phyloP scores from a whole-genome alignment of 352 stramenopile species.

The Plasmopara halstedii region DNA sequence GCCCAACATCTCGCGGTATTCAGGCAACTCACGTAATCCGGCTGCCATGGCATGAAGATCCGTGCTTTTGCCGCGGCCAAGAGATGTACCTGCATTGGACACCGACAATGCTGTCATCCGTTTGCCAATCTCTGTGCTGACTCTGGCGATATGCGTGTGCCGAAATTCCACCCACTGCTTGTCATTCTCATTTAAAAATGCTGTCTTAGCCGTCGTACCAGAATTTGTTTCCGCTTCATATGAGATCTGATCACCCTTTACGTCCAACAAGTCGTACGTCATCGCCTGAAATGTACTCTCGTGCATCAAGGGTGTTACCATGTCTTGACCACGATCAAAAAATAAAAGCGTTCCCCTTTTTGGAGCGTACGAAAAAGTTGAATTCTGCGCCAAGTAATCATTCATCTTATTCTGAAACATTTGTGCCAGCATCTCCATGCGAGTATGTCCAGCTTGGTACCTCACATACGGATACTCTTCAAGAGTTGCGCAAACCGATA shows the following conservation, averaged over 20 bases:
- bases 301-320: conserved; percentile 94
- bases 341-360: conserved; percentile 91
- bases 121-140: conserved; percentile 74
- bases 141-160: conserved; percentile 93
- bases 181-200: conserved; percentile 96
- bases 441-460: conserved; percentile 73
- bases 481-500: conserved; percentile 94
- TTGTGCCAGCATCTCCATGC: conserved; percentile 85
- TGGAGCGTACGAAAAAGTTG: conserved; percentile 84
- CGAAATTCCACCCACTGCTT: conserved; percentile 94
- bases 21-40: conserved; percentile 88
- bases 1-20: conserved; percentile 92
- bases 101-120: conserved; percentile 63
- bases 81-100: conserved; percentile 73
- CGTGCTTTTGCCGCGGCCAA: conserved; percentile 76
- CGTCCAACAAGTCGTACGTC: conserved; percentile 92
- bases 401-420: conserved; percentile 95
- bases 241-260: conserved; percentile 93
- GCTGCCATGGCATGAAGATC: conserved; percentile 90
- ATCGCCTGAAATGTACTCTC: conserved; percentile 97
- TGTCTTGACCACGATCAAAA: conserved; percentile 91
- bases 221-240: conserved; percentile 85
- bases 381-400: conserved; percentile 89
- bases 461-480: conserved; percentile 97
- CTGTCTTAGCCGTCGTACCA: conserved; percentile 77